Base-by-base conservation (phyloP, 2,329 filamentous ascomycete species). In the Diaporthe sp. region DNA sequence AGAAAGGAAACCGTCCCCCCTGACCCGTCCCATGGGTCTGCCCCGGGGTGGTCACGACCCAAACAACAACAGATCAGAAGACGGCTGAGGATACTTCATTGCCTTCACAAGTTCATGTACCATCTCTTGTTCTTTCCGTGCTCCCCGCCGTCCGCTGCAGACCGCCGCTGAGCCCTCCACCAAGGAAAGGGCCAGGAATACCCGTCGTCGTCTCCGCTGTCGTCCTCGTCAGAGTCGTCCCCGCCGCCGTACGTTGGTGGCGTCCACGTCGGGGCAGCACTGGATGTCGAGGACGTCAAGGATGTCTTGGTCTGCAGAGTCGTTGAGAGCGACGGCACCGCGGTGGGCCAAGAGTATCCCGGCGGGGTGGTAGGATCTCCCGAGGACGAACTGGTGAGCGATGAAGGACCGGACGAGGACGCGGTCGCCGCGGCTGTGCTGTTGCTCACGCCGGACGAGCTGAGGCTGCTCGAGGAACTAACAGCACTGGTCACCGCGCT, bases 171-270 rank as follows among this genome's bases (percentile, higher is more conserved):
- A 34, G n/a, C 57, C 25, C 34, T 42, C 46, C 58, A 28, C 61
- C 61, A 73, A 19, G 61, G 12, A 17, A 28, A 73, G 10, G 51
- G 39, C 72, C 72, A 46, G 4, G 65, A 44, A 4, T 53, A 28
- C 10, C 71, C 71, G 7, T 17, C 74, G 5, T 61, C 61, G 19
- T 71, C 73, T 17, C 57, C 44, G 6, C 31, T 53, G 17, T 65
- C 75, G 17, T 51, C 44, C 13, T 57, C 34, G 19, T 37, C 71
- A 31, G 42, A 39, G 17, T 67, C 71, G 19, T 62, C 44, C 12
- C 58, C 61, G 25, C 70, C 65, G 22, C 61, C 71, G 42, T 76
- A 76, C 13, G 75, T 44, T 13, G 44, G n/a, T 12, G 75, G 75
- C 3, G 73, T 73, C 60, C 65, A 75, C 0, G 53, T 42, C 22